Percentiles rank a stretch among this genome's conserved stretches.
Evolutionary conservation across 352 stramenopile genomes (phyloP).

Genomic region (Phytophthora podocarpi): DNA sequence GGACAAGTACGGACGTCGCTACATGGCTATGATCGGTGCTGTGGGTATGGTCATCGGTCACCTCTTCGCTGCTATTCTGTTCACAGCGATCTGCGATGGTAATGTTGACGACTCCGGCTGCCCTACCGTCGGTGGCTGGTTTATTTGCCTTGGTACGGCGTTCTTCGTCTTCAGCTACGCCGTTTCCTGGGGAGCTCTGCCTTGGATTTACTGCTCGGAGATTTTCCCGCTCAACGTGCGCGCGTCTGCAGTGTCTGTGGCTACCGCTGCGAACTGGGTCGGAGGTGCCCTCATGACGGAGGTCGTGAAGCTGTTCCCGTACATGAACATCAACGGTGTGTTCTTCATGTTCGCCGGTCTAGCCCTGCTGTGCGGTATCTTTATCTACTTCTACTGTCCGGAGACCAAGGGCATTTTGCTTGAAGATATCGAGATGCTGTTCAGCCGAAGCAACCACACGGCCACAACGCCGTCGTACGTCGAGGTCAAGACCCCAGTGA

Average conservation of each 20-base stretch:
- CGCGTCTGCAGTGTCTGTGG: constrained; percentile 43
- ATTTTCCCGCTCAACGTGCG: constrained; percentile 43
- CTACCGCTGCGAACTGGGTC: constrained; percentile 40
- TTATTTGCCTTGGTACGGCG: too few relatives aligned
- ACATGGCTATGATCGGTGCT: constrained; percentile 37
- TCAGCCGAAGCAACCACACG: constrained; percentile 37
- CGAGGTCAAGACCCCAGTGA: constrained; percentile 33
- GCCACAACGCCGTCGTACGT: constrained; percentile 28
- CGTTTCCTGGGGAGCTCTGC: constrained; percentile 29
- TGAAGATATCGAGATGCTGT: constrained; percentile 51
- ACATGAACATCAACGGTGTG: constrained; percentile 54
- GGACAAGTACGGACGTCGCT: constrained; percentile 33
- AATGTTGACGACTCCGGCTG: constrained; percentile 31
- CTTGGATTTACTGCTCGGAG: constrained; percentile 50
- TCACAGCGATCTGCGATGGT: constrained; percentile 34
- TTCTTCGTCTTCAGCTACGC: too few relatives aligned
- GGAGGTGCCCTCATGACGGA: constrained; percentile 40
- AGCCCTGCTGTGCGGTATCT: constrained; percentile 36
- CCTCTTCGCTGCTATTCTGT: constrained; percentile 34
- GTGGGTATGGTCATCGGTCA: constrained; percentile 41
- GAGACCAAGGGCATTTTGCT: constrained; percentile 50
- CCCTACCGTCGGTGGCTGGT: constrained; percentile 32
- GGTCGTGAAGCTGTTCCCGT: constrained; percentile 32
- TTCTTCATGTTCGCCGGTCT: constrained; percentile 62
- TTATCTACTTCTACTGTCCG: constrained; percentile 49